A percentile compares a stretch with the other conserved stretches of the same genome.
phyloP scores from a whole-genome alignment of 768 basidiomycete genomes.

The Lyophyllum shimeji region DNA sequence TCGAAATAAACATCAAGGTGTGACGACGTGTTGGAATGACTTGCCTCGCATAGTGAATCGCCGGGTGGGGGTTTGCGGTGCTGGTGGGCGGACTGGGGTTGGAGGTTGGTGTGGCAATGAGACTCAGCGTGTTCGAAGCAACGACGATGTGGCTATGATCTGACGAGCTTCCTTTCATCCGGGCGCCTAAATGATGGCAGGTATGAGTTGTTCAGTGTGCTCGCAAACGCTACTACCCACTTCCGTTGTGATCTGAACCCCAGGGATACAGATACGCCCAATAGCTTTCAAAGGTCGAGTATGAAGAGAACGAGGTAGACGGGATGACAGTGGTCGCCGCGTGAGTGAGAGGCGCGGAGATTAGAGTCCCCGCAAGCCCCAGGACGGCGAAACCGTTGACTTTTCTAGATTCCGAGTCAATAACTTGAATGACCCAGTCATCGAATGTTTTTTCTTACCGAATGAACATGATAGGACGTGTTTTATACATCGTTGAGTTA shows the following conservation, averaged over 20 bases:
- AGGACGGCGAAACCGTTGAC: constrained; percentile 1
- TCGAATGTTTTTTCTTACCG: neutral
- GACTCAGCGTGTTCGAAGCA: constrained; percentile 35
- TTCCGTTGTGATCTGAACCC: constrained; percentile 47
- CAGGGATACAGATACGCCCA: constrained; percentile 47
- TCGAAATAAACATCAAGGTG: neutral
- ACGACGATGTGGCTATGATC: constrained; percentile 39
- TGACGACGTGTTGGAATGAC: neutral
- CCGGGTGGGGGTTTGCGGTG: constrained; percentile 38
- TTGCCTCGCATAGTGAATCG: constrained; percentile 42
- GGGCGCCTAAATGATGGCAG: constrained; percentile 29
- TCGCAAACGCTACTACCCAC: constrained; percentile 21
- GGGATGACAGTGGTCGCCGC: constrained; percentile 40
- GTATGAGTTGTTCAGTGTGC: neutral
- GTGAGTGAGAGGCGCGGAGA: constrained; percentile 17
- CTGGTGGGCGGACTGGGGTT: constrained; percentile 38
- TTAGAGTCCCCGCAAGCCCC: constrained; percentile 8
- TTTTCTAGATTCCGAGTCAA: constrained; percentile 5
- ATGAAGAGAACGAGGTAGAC: constrained; percentile 36
- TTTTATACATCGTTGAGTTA: neutral
- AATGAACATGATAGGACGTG: constrained; percentile 4
- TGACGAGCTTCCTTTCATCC: constrained; percentile 41
- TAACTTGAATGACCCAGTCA: neutral
- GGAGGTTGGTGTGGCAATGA: constrained; percentile 41
- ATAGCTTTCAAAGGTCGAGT: constrained; percentile 35